Conservation (phyloP, 257 asterid species). For the Solanum megistacrolobum region DNA sequence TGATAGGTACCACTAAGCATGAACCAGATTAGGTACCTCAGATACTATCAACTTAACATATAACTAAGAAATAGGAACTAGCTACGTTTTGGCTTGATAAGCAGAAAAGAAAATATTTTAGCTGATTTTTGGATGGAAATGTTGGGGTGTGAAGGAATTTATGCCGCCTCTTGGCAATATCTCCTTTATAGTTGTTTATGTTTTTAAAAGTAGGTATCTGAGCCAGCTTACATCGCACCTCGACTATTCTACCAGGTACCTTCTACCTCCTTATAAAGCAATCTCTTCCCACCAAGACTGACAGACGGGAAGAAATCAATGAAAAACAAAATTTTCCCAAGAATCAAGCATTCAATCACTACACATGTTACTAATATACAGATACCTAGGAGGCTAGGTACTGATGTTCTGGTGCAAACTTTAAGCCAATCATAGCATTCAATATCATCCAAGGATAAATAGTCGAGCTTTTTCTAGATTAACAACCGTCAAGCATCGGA, state of each 20-base stretch:
- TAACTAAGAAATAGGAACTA: background rate
- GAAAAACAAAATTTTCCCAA: background rate
- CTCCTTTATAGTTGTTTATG: background rate
- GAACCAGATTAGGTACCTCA: background rate
- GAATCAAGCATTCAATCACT: background rate
- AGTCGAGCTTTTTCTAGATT: background rate
- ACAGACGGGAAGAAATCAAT: background rate
- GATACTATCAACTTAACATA: background rate
- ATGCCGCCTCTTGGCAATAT: background rate
- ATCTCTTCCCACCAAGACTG: background rate
- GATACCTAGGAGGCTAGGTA: background rate
- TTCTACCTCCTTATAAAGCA: background rate
- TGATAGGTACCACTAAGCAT: background rate
- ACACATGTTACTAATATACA: background rate
- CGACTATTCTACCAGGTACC: background rate
- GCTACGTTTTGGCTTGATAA: background rate
- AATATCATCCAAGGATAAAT: background rate
- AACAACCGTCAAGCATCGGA: background rate
- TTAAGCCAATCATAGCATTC: background rate
- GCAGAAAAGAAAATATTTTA: background rate
- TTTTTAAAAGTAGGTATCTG: background rate
- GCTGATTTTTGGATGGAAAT: background rate
- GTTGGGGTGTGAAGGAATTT: background rate
- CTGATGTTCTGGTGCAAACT: background rate
- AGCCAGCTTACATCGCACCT: background rate